A percentile compares a stretch with the other conserved stretches of the same genome.
phyloP scores from a whole-genome alignment of 176 grass and related monocot species.

The Pontederia crassipes region DNA sequence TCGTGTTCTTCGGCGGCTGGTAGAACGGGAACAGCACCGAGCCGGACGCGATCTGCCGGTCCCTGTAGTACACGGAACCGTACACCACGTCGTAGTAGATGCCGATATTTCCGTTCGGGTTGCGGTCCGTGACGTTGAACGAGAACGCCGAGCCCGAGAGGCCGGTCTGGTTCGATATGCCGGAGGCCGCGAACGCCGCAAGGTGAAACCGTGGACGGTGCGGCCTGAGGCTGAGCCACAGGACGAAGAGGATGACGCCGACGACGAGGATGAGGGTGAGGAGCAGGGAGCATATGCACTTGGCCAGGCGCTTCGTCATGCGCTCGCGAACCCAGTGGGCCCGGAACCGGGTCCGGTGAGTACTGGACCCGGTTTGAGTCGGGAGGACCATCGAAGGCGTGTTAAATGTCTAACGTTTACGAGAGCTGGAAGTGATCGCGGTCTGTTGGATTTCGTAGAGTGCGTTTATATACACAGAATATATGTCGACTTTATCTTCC shows the following conservation, averaged over 20 bases:
- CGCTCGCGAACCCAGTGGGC: conserved; percentile 1
- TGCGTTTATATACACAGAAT: neutral
- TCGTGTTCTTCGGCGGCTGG: conserved; percentile 54
- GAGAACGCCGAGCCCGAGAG: conserved; percentile 20
- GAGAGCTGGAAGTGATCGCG: neutral
- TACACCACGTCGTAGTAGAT: conserved; percentile 33
- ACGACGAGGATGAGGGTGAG: conserved; percentile 40
- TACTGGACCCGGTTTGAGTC: neutral
- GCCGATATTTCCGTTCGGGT: conserved; percentile 73
- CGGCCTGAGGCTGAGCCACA: conserved; percentile 87
- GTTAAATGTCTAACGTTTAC: neutral
- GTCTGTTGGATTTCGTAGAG: neutral
- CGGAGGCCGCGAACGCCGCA: conserved; percentile 32
- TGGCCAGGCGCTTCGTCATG: conserved; percentile 30
- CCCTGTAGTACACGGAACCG: conserved; percentile 44
- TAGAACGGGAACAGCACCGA: conserved; percentile 41
- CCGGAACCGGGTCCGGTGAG: neutral
- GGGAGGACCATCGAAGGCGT: neutral
- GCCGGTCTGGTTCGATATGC: conserved; percentile 22
- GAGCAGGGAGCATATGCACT: conserved; percentile 46
- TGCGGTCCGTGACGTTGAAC: conserved; percentile 54
- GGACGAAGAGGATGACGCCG: conserved; percentile 61
- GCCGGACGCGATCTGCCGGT: conserved; percentile 40
- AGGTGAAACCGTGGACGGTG: conserved; percentile 59
- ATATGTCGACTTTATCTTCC: neutral